Percentiles rank a stretch among this genome's conserved stretches.
Evolutionary conservation across 371 early-diverging fungal species (phyloP).

Genomic region (Dentiscutata heterogama): DNA sequence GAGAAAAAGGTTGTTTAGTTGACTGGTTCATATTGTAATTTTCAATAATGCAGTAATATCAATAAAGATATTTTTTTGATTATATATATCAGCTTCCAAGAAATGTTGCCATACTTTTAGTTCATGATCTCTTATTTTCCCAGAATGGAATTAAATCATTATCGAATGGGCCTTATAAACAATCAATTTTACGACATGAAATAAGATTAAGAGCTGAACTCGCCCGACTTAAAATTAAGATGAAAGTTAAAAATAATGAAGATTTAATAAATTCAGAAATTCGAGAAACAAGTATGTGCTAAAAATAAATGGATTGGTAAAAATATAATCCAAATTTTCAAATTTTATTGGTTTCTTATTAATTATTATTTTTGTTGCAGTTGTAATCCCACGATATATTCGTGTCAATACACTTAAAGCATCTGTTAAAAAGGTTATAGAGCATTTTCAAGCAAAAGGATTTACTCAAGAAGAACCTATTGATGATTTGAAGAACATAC

Average conservation of each 20-base stretch:
- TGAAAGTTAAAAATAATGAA: conserved; percentile 67
- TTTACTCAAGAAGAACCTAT: conserved; percentile 62
- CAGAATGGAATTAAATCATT: conserved; percentile 73
- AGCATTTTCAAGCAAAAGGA: conserved; percentile 69
- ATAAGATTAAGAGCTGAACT: conserved; percentile 79
- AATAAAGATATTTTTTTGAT: not conserved
- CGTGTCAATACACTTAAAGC: conserved; percentile 79
- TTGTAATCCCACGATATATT: conserved; percentile 77
- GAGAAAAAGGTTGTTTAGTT: conserved; percentile 63
- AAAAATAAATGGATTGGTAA: conserved; percentile 14
- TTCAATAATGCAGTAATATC: too few species aligned
- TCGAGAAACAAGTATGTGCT: conserved; percentile 60
- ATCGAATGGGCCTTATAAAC: conserved; percentile 70
- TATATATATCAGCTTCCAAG: not conserved
- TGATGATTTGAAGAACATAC: conserved; percentile 52
- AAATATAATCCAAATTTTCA: conserved; percentile 44
- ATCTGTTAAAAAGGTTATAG: conserved; percentile 74
- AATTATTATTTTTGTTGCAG: conserved; percentile 41
- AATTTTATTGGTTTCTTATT: not conserved
- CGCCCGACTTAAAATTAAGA: conserved; percentile 76
- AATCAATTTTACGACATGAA: conserved; percentile 73
- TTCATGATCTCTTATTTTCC: conserved; percentile 88
- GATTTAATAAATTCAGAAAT: conserved; percentile 77
- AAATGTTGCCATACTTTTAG: conserved; percentile 69
- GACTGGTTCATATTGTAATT: not conserved